These are phyloP conservation scores for Lepiota venenata DNA, from an alignment of 768 basidiomycete genomes.

Conservation along the genomic window DNA sequence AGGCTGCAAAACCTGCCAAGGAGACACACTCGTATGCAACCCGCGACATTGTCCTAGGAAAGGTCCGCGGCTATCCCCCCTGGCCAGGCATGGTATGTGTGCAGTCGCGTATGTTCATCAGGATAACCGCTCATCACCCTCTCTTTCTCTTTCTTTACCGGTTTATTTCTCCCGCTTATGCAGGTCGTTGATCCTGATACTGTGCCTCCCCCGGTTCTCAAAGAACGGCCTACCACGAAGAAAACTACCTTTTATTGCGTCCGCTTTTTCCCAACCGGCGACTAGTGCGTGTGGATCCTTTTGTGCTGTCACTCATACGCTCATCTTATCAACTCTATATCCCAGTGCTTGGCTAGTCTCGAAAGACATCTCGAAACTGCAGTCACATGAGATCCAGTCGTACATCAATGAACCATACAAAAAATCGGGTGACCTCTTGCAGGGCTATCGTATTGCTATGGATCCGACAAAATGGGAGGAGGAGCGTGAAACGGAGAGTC, in stretches of 20 bases:
- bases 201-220: constrained; percentile 58
- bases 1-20: constrained; percentile 50
- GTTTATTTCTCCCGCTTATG: not conserved
- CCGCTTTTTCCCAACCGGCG: constrained; percentile 91
- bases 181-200: constrained; percentile 79
- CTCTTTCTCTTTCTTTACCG: not conserved
- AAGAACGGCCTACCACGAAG: constrained; percentile 70
- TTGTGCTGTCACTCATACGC: constrained; percentile 4
- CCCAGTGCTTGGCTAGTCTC: constrained; percentile 79
- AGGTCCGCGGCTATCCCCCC: constrained; percentile 90
- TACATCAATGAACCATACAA: constrained; percentile 79
- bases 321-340: not conserved
- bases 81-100: constrained; percentile 88
- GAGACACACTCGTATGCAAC: constrained; percentile 51
- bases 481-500: constrained; percentile 30
- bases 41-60: constrained; percentile 87
- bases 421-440: constrained; percentile 69
- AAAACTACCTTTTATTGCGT: constrained; percentile 67
- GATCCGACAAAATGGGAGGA: constrained; percentile 57
- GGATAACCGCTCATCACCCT: constrained; percentile 16
- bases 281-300: constrained; percentile 66
- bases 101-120: constrained; percentile 31
- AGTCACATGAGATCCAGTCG: constrained; percentile 76
- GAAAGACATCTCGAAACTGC: constrained; percentile 80
- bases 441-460: constrained; percentile 69